Evolutionary conservation across 345 rosid genomes (phyloP).

Genomic region (Eucalyptus polyanthemos): DNA sequence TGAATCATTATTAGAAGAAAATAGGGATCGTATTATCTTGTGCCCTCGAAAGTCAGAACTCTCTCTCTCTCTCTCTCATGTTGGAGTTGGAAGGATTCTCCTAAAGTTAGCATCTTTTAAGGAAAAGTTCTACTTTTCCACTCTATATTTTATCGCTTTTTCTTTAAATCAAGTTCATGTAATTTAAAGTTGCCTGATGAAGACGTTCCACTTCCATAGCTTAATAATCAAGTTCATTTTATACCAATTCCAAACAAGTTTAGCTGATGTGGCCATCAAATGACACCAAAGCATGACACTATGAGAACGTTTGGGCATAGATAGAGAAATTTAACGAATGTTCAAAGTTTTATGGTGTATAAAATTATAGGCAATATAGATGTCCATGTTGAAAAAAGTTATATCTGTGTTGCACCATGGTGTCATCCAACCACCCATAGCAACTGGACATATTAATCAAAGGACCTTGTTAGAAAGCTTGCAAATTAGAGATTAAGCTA

Average conservation of each 20-base stretch:
- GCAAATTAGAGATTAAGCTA: neutral
- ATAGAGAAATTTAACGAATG: neutral
- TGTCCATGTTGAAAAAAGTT: neutral
- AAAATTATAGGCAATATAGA: neutral
- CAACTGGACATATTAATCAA: neutral
- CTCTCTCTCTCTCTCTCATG: neutral
- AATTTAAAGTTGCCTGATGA: neutral
- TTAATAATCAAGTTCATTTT: neutral
- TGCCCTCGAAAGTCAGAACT: neutral
- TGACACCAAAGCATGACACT: neutral
- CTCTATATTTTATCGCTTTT: neutral
- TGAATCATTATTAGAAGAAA: neutral
- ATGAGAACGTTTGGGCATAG: neutral
- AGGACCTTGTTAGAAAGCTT: neutral
- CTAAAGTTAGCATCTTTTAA: neutral
- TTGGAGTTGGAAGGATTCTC: neutral
- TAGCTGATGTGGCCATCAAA: neutral
- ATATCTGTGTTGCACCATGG: neutral
- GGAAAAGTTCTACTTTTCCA: neutral
- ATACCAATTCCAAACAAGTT: neutral
- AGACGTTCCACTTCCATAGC: neutral
- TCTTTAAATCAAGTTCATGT: neutral
- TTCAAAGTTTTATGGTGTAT: neutral
- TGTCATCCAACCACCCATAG: neutral
- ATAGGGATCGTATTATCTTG: neutral